These are phyloP conservation scores for Terfezia claveryi DNA, from an alignment of 495 filamentous ascomycete species.

Conservation along the genomic window DNA sequence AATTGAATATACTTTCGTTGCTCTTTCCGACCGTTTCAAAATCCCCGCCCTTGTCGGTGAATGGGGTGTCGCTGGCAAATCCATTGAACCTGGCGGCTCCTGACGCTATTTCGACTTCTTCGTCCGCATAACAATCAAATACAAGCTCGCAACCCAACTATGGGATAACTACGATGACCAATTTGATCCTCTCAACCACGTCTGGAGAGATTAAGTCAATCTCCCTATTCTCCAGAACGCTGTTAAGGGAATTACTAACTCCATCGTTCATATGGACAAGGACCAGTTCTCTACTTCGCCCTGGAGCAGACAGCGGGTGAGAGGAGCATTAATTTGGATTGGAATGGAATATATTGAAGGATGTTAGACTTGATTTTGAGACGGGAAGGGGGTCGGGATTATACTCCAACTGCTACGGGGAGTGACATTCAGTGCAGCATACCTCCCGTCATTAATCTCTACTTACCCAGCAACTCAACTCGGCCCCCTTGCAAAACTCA, in stretches of 20 bases:
- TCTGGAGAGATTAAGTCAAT: constrained; percentile 30
- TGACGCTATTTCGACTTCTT: constrained; percentile 39
- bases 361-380: constrained; percentile 7
- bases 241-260: constrained; percentile 25
- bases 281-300: constrained; percentile 31
- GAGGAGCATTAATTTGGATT: constrained; percentile 25
- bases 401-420: constrained; percentile 24
- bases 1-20: constrained; percentile 29
- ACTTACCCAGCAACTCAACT: constrained; percentile 23
- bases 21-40: constrained; percentile 32
- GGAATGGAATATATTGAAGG: constrained; percentile 32
- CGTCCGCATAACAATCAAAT: constrained; percentile 25
- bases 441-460: constrained; percentile 24
- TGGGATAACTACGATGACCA: constrained; percentile 37
- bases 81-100: constrained; percentile 30
- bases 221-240: constrained; percentile 28
- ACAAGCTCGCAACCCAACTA: constrained; percentile 28
- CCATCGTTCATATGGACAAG: constrained; percentile 23
- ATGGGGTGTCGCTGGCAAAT: constrained; percentile 27
- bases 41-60: constrained; percentile 38
- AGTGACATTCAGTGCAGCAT: constrained; percentile 28
- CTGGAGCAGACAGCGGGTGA: constrained; percentile 25
- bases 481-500: constrained; percentile 29
- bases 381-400: constrained; percentile 30
- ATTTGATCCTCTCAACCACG: constrained; percentile 24